phyloP scores from a whole-genome alignment of 2,329 filamentous ascomycete species.

The Microcyclosporella mali region DNA sequence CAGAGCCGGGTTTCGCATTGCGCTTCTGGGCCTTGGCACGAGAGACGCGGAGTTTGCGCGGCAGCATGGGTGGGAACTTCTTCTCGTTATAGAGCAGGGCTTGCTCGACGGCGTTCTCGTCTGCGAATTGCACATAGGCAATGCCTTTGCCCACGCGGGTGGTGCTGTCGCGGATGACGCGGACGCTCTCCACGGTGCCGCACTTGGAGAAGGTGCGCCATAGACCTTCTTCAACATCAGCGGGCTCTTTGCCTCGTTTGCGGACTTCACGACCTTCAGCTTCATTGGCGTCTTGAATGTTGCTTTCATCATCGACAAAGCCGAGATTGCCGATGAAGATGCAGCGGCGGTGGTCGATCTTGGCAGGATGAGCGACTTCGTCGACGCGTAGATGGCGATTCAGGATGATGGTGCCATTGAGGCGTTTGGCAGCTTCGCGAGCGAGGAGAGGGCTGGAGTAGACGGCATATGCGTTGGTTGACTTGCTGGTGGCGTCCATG shows the following conservation, averaged over 20 bases:
- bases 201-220: slow-evolving; percentile 74
- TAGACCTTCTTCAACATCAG: slow-evolving; percentile 86
- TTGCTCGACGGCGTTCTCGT: slow-evolving; percentile 82
- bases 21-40: slow-evolving; percentile 68
- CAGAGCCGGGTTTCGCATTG: slow-evolving; percentile 36
- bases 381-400: slow-evolving; percentile 87
- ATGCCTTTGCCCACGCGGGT: slow-evolving; percentile 95
- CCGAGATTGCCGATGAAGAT: slow-evolving; percentile 95
- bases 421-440: slow-evolving; percentile 63
- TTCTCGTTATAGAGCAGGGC: slow-evolving; percentile 83
- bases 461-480: slow-evolving; percentile 89
- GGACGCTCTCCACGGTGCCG: slow-evolving; percentile 85
- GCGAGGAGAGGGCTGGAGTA: slow-evolving; percentile 72
- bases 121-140: slow-evolving; percentile 92
- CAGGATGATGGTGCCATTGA: slow-evolving; percentile 80
- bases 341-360: slow-evolving; percentile 78
- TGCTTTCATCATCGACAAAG: slow-evolving; percentile 87
- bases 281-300: slow-evolving; percentile 55
- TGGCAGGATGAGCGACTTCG: slow-evolving; percentile 78
- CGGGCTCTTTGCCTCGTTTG: slow-evolving; percentile 65
- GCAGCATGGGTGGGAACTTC: slow-evolving; percentile 91
- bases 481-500: slow-evolving; percentile 85
- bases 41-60: slow-evolving; percentile 75
- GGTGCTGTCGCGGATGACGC: slow-evolving; percentile 80
- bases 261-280: slow-evolving; percentile 55